Evolutionary conservation across 2,329 filamentous ascomycete species (phyloP).

Genomic region (Aspergillus pseudoviridinutans): DNA sequence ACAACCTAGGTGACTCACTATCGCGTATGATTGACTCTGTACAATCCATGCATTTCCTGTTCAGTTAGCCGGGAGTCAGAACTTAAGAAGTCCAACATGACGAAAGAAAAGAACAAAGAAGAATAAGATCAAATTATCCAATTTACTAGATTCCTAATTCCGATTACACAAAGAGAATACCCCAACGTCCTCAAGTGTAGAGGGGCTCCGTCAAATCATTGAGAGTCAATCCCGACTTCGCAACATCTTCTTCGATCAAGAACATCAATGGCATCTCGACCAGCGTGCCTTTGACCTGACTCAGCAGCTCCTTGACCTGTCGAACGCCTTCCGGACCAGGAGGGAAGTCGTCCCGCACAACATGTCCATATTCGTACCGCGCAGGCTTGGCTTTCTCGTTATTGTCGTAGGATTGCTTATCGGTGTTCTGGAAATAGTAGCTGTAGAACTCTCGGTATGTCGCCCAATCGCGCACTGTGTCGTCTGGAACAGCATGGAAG

Average conservation of each 20-base stretch:
- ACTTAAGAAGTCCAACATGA: neutral
- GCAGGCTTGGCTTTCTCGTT: constrained; percentile 39
- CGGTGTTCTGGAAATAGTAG: constrained; percentile 51
- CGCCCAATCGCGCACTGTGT: constrained; percentile 56
- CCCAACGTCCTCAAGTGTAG: constrained; percentile 53
- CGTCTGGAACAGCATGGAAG: constrained; percentile 60
- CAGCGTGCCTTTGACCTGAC: constrained; percentile 63
- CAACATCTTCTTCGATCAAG: constrained; percentile 79
- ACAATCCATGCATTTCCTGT: no score
- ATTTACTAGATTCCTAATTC: neutral
- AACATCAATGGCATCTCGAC: constrained; percentile 93
- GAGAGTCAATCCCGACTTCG: constrained; percentile 70
- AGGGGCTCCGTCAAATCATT: constrained; percentile 69
- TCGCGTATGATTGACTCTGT: no score
- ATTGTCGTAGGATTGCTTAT: constrained; percentile 43
- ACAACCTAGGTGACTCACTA: no score
- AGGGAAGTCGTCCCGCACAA: constrained; percentile 72
- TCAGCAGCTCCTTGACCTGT: constrained; percentile 69
- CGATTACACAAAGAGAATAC: constrained; percentile 3
- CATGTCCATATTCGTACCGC: constrained; percentile 79
- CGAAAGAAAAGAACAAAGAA: neutral
- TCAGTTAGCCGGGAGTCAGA: neutral
- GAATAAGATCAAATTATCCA: neutral
- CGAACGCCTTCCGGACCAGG: constrained; percentile 59
- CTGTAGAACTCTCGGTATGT: constrained; percentile 62